Conservation (phyloP, 768 basidiomycete species). For the Agrocybe praecox region DNA sequence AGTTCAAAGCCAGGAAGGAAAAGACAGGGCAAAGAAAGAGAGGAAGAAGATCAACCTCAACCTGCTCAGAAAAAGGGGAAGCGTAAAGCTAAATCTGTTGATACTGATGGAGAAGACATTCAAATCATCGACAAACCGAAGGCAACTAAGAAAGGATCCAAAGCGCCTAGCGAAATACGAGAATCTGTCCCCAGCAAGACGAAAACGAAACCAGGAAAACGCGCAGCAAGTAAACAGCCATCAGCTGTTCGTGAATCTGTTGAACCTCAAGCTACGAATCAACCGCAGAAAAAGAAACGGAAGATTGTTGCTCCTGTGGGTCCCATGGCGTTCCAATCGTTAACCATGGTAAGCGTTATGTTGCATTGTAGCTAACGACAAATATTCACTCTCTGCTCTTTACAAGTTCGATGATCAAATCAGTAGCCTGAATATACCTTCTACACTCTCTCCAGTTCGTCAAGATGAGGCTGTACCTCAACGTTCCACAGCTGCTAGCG, state of each 20-base stretch:
- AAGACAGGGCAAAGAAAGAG: constrained; percentile 32
- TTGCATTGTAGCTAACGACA: neutral
- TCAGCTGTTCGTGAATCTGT: constrained; percentile 14
- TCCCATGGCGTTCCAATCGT: constrained; percentile 46
- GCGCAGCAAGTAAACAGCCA: constrained; percentile 23
- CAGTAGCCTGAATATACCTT: constrained; percentile 61
- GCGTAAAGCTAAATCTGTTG: constrained; percentile 21
- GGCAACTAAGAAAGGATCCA: constrained; percentile 15
- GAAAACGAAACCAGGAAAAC: constrained; percentile 22
- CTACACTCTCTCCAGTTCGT: constrained; percentile 67
- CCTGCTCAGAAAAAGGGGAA: constrained; percentile 38
- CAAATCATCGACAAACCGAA: constrained; percentile 22
- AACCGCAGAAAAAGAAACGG: constrained; percentile 67
- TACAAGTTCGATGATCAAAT: constrained; percentile 32
- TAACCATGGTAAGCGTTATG: constrained; percentile 29
- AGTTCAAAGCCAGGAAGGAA: constrained; percentile 12
- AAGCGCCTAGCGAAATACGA: constrained; percentile 8
- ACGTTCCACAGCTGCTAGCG: constrained; percentile 30
- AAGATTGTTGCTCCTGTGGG: constrained; percentile 67
- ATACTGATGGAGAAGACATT: constrained; percentile 26
- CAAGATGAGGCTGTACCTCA: constrained; percentile 51
- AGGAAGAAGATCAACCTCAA: constrained; percentile 20
- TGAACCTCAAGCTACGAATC: constrained; percentile 27
- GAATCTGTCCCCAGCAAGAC: constrained; percentile 5
- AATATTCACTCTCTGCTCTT: neutral